These are phyloP conservation scores for Cryptomeria japonica DNA, from an alignment of 75 land plant genomes.

Conservation along the genomic window DNA sequence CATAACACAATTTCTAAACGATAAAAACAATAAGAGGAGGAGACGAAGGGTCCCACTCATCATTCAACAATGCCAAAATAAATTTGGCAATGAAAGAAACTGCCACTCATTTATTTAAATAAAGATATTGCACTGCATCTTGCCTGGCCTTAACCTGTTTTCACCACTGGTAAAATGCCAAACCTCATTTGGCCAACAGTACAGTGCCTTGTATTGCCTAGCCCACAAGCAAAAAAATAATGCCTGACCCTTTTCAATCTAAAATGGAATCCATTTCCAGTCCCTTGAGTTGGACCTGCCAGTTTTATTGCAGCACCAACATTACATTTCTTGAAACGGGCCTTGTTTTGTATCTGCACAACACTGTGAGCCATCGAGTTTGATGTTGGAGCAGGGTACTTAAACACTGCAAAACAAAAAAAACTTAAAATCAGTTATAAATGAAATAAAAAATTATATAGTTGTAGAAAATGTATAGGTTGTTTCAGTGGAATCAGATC, in stretches of 20 bases:
- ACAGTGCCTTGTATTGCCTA: slow-evolving; percentile 23
- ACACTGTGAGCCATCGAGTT: slow-evolving; percentile 9
- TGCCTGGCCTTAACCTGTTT: neutral
- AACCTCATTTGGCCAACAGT: slow-evolving; percentile 22
- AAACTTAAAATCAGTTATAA: no score
- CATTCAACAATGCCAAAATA: neutral
- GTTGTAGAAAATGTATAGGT: no score
- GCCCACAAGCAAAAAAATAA: slow-evolving; percentile 18
- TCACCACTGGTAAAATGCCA: neutral
- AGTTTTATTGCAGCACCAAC: neutral
- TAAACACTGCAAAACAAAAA: slow-evolving; percentile 3
- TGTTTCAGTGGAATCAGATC: no score
- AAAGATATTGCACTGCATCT: slow-evolving; percentile 4
- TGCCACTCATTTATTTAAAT: neutral
- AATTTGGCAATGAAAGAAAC: no score
- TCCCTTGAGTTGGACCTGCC: slow-evolving; percentile 10
- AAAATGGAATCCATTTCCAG: neutral
- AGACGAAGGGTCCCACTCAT: no score
- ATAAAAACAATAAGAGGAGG: no score
- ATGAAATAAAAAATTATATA: no score
- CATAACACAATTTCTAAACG: no score
- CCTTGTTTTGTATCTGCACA: slow-evolving; percentile 6
- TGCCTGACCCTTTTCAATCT: neutral
- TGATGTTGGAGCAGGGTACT: neutral
- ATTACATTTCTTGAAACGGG: neutral